Evolutionary conservation across 805 yeast genomes (phyloP).

Genomic region (Starmerella asiatica): DNA sequence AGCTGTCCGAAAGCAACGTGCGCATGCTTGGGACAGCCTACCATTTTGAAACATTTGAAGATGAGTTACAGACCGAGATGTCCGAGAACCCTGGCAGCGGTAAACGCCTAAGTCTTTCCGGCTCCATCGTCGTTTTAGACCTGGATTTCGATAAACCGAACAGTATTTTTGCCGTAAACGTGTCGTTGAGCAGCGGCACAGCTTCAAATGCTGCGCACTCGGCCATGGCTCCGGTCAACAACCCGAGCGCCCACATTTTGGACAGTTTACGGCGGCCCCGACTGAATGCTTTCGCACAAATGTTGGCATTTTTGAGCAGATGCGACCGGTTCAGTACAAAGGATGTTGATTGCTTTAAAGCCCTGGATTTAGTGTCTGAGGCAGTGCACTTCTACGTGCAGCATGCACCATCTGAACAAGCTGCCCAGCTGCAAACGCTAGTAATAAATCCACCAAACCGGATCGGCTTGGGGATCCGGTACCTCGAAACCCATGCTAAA

Average conservation of each 20-base stretch:
- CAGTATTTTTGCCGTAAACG: conserved; percentile 19
- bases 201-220: conserved; percentile 17
- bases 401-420: neutral
- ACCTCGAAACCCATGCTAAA: conserved; percentile 17
- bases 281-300: conserved; percentile 25
- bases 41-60: conserved; percentile 30
- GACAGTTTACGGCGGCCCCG: conserved; percentile 23
- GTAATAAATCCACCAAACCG: conserved; percentile 22
- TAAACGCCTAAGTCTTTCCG: conserved; percentile 28
- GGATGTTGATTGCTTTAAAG: conserved; percentile 27
- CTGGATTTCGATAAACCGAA: conserved; percentile 19
- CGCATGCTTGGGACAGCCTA: conserved; percentile 24
- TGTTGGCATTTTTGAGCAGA: conserved; percentile 25
- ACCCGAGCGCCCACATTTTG: conserved; percentile 22
- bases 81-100: conserved; percentile 7
- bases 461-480: conserved; percentile 27
- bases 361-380: conserved; percentile 24
- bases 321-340: conserved; percentile 27
- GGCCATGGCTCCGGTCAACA: conserved; percentile 20
- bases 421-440: conserved; percentile 10
- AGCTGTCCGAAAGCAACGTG: conserved; percentile 27
- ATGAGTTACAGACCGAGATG: conserved; percentile 11
- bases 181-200: conserved; percentile 23
- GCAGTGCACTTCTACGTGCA: conserved; percentile 20
- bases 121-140: conserved; percentile 29